Evolutionary conservation across 2,329 filamentous ascomycete species (phyloP).

Genomic region (Colletotrichum siamense): DNA sequence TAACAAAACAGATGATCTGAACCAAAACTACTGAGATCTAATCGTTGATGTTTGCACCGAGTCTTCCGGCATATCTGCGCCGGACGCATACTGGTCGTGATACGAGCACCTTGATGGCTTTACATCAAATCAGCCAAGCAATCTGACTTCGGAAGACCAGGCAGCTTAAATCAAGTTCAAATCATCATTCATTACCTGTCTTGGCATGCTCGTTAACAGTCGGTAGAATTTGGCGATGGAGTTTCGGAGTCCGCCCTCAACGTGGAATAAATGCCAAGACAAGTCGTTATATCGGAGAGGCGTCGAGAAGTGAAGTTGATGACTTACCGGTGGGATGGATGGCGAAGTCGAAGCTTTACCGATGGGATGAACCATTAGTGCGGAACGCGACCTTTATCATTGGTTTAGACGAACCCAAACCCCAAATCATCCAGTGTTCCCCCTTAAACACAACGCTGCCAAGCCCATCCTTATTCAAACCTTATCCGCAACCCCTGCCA

Average conservation of each 20-base stretch:
- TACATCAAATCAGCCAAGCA: background rate
- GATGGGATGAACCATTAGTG: background rate
- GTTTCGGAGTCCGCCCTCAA: background rate
- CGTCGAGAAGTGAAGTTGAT: background rate
- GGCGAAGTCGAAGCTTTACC: background rate
- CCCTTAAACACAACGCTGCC: background rate
- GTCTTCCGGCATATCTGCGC: background rate
- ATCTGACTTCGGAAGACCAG: background rate
- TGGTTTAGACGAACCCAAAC: background rate
- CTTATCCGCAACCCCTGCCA: conserved; percentile 12
- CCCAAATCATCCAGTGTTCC: background rate
- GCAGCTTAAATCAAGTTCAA: background rate
- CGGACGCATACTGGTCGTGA: background rate
- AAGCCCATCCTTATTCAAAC: background rate
- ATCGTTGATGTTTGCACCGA: background rate
- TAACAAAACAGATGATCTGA: background rate
- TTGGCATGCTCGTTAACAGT: background rate
- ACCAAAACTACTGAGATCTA: background rate
- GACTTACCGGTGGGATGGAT: background rate
- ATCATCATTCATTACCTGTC: background rate
- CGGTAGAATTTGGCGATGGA: background rate
- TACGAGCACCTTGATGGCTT: background rate
- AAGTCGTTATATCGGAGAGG: background rate
- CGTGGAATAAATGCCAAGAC: background rate
- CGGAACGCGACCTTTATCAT: background rate